These are phyloP conservation scores for Zostera marina DNA, from an alignment of 116 monocot genomes.

Conservation along the genomic window DNA sequence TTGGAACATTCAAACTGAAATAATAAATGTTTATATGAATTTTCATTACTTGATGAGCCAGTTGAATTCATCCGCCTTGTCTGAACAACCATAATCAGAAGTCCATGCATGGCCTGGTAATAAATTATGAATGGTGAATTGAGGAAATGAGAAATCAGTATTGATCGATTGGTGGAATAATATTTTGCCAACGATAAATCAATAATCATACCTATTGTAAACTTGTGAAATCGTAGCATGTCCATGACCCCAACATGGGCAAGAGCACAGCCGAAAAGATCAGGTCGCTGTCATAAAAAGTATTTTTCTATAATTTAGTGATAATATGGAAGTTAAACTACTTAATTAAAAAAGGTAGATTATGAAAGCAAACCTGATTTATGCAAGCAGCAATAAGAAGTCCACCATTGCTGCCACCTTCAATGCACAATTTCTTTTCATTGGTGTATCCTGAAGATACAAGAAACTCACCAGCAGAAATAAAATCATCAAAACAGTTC, in stretches of 20 bases:
- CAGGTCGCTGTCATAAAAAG: conserved; percentile 48
- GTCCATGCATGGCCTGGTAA: conserved; percentile 77
- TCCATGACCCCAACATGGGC: conserved; percentile 99
- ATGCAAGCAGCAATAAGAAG: conserved; percentile 85
- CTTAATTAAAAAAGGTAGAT: neutral
- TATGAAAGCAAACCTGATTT: conserved; percentile 50
- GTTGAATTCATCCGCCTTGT: conserved; percentile 68
- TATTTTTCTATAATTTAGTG: neutral
- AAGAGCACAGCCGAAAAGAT: conserved; percentile 90
- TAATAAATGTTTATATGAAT: neutral
- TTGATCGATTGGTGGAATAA: no score
- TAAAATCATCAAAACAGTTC: conserved; percentile 95
- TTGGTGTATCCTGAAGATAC: conserved; percentile 56
- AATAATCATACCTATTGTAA: conserved; percentile 63
- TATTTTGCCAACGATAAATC: neutral
- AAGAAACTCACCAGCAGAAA: conserved; percentile 71
- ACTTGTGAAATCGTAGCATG: conserved; percentile 95
- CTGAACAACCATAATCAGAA: conserved; percentile 89
- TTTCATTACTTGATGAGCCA: conserved; percentile 76
- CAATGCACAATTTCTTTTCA: conserved; percentile 50
- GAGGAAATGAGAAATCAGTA: no score
- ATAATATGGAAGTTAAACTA: neutral
- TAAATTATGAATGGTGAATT: no score
- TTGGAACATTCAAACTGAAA: neutral
- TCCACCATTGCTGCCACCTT: conserved; percentile 96